Evolutionary conservation across 2,329 filamentous ascomycete genomes (phyloP).

Genomic region (Neopestalotiopsis sp.): DNA sequence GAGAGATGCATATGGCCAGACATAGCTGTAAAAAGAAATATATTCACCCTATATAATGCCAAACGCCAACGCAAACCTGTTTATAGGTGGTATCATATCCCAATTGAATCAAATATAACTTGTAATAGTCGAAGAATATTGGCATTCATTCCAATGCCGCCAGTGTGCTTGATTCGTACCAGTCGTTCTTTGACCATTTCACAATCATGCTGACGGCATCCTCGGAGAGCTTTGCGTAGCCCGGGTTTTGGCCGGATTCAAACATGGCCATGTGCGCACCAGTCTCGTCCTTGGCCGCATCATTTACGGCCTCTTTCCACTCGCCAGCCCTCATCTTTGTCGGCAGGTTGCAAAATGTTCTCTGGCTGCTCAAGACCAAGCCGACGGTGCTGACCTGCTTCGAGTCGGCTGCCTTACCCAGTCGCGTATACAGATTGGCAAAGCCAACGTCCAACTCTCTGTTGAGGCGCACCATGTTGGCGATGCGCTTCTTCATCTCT

Average conservation of each 20-base stretch:
- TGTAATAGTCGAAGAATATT: neutral
- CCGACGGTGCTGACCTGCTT: slow-evolving; percentile 58
- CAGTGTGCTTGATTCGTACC: slow-evolving; percentile 63
- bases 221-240: slow-evolving; percentile 70
- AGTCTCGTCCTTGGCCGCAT: slow-evolving; percentile 79
- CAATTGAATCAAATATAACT: slow-evolving; percentile 4
- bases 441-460: slow-evolving; percentile 75
- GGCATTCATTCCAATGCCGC: slow-evolving; percentile 36
- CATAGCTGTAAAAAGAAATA: neutral
- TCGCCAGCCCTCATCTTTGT: slow-evolving; percentile 54
- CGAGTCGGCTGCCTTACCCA: slow-evolving; percentile 70
- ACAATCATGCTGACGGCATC: slow-evolving; percentile 69
- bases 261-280: slow-evolving; percentile 85
- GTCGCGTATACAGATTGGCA: slow-evolving; percentile 83
- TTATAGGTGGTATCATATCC: slow-evolving; percentile 16
- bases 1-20: no score
- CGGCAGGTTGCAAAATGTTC: slow-evolving; percentile 90
- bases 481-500: slow-evolving; percentile 77
- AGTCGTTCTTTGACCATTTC: slow-evolving; percentile 67
- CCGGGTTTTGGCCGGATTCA: slow-evolving; percentile 72
- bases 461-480: slow-evolving; percentile 68
- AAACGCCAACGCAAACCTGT: slow-evolving; percentile 4
- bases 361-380: slow-evolving; percentile 68
- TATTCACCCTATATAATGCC: slow-evolving; percentile 9
- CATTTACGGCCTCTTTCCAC: slow-evolving; percentile 79